Conservation (phyloP, 768 basidiomycete genomes). For the Mycena metata region DNA sequence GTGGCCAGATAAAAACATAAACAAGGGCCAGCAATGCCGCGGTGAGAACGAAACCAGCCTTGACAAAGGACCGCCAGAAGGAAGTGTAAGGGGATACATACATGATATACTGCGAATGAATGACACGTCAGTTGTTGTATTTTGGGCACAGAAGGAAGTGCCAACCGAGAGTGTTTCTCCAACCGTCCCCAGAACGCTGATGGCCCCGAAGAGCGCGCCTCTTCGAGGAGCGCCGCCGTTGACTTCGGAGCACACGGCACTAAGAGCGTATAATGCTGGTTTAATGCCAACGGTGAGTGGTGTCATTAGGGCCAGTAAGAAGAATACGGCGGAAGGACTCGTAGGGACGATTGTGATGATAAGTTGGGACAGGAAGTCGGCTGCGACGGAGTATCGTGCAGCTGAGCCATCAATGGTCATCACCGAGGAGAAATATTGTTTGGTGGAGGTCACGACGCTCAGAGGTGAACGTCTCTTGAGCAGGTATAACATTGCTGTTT, state of each 20-base stretch:
- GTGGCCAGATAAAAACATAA: conserved; percentile 31
- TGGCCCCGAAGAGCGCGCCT: conserved; percentile 31
- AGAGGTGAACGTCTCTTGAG: conserved; percentile 33
- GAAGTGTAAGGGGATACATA: conserved; percentile 25
- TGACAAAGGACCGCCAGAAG: conserved; percentile 21
- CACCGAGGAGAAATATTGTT: conserved; percentile 32
- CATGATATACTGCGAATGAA: conserved; percentile 26
- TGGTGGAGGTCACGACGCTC: conserved; percentile 31
- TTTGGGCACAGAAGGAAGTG: neutral
- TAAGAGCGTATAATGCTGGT: conserved; percentile 33
- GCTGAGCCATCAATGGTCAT: conserved; percentile 28
- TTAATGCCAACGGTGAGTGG: conserved; percentile 34
- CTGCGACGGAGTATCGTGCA: conserved; percentile 25
- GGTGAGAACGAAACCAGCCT: conserved; percentile 32
- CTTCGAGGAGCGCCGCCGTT: conserved; percentile 15
- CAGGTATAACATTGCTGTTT: conserved; percentile 24
- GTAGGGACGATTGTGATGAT: conserved; percentile 26
- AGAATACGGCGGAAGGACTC: conserved; percentile 22
- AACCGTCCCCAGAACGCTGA: conserved; percentile 29
- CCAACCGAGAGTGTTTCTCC: conserved; percentile 34
- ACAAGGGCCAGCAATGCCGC: conserved; percentile 31
- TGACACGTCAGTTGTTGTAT: too few relatives aligned
- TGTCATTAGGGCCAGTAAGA: conserved; percentile 20
- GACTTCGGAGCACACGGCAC: conserved; percentile 26
- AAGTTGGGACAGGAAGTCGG: conserved; percentile 27